Base-by-base conservation (phyloP, 2,329 filamentous ascomycete genomes). In the Fusarium tanahbumbuense region DNA sequence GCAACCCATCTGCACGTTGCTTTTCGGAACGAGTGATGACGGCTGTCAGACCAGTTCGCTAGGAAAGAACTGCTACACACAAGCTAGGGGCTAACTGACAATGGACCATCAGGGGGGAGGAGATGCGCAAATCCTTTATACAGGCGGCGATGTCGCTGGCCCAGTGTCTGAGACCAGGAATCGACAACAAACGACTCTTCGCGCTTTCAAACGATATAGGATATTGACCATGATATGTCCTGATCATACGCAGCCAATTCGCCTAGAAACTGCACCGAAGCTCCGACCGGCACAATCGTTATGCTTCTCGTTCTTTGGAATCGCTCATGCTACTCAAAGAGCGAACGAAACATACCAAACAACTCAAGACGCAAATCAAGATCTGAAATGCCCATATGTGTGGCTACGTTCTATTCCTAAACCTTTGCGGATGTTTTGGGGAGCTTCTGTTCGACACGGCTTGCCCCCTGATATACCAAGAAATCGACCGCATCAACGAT, bases 401-500 rank as follows among this genome's bases (percentile, higher is more conserved):
- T 53, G 64, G 60, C 48, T 79, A 78, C 63, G 57, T 75, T 42
- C 56, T 78, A 20, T 62, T 72, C 30, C 48, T 73, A 40, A 71
- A 77, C 34, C 48, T 56, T 23, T 79, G 77, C 61, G 75, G 76
- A 48, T 78, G 77, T 53, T 68, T 64, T 49, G 63, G 66, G 18
- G 54, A 70, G 12, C 63, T 78, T 16, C 60, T 75, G 25, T 72
- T 70, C 53, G 70, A 74, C 30, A 59, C 66, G 15, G 67, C 67
- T 20, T 79, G 77, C 46, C 18, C 45, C 22, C 64, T 41, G 10
- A 70, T 78, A 41, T 48, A 74, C 10, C 44, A 72, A 45, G 63
- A 79, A 59, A 42, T 78, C 7, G 40, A 77, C 40, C 70, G 76
- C 15, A 79, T 79, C 60, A 73, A 78, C 50, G 42, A 72, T 6